Evolutionary conservation across 2,329 filamentous ascomycete genomes (phyloP), one percentile per base, ranked within the genome.

Genomic region (Xylariaceae sp.): DNA sequence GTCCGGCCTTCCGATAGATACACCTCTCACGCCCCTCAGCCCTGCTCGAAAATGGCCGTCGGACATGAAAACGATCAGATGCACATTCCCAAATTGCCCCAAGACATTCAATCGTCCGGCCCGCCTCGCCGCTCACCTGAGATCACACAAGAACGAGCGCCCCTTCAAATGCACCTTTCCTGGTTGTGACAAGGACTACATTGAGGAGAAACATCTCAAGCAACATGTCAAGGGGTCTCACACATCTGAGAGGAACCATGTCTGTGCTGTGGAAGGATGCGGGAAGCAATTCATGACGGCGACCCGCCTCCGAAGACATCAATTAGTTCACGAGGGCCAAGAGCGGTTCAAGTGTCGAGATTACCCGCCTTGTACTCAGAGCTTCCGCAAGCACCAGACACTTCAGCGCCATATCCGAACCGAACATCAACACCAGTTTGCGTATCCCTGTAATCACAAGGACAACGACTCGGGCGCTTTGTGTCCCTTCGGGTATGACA

Each of bases 21-120:
- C 72, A 2, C 70, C 73, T 7, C 52, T 65, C 14, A 76, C 72
- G 3, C 69, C 72, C 6, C 58, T 67, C 39, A 74, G 72, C 3
- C 71, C 75, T 3, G 64, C 67, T 9, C 61, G 65, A 41, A 76
- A 72, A 41, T 79, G 77, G 45, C 82, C 81, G 3, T 85, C 81
- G 29, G 85, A 78, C 57, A 71, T 79, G 42, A 94, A 94, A 68
- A 88, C 78, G 4, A 81, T 88, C 48, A 67, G 70, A 38, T 96
- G 90, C 64, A 79, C 83, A 1, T 82, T 78, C 59, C 74, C 81
- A 9, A 76, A 72, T 47, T 97, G 90, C 59, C 65, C 68, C 41
- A 94, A 94, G 65, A 80, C 82, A 5, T 97, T 92, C 69, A 94
- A 94, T 60, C 81, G 90, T 3, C 88, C 88, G 1, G 84, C 84